These are phyloP conservation scores for Eremothecium coryli DNA, from an alignment of 1,139 yeast genomes.

Conservation along the genomic window DNA sequence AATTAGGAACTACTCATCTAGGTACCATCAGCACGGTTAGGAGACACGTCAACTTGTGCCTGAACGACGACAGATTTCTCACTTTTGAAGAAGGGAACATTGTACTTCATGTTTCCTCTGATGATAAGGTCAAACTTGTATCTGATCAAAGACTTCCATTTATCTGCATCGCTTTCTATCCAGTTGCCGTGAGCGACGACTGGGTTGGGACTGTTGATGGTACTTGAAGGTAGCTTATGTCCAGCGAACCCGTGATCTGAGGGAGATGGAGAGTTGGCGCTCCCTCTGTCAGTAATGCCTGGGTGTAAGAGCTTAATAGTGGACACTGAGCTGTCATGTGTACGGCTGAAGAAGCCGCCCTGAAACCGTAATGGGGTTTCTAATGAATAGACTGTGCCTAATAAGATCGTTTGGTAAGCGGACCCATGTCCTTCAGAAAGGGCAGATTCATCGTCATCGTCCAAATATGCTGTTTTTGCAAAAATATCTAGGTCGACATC, in stretches of 20 bases:
- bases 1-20: no score
- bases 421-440: conserved; percentile 12
- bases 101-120: conserved; percentile 73
- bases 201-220: not conserved
- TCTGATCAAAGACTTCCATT: conserved; percentile 69
- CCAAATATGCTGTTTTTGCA: conserved; percentile 60
- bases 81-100: conserved; percentile 53
- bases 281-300: conserved; percentile 37
- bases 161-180: conserved; percentile 32
- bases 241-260: conserved; percentile 2
- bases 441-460: conserved; percentile 13
- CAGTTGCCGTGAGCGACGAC: not conserved
- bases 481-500: conserved; percentile 76
- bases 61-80: conserved; percentile 54
- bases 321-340: conserved; percentile 47
- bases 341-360: conserved; percentile 69
- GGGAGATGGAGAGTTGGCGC: conserved; percentile 9
- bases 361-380: conserved; percentile 69
- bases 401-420: conserved; percentile 51
- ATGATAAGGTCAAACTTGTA: conserved; percentile 82
- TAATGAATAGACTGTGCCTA: conserved; percentile 59
- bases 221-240: conserved; percentile 3
- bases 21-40: conserved; percentile 22
- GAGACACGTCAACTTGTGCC: conserved; percentile 51
- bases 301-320: conserved; percentile 69